Conservation (phyloP, 352 stramenopile genomes). For the Pythium rhizo-oryzae region DNA sequence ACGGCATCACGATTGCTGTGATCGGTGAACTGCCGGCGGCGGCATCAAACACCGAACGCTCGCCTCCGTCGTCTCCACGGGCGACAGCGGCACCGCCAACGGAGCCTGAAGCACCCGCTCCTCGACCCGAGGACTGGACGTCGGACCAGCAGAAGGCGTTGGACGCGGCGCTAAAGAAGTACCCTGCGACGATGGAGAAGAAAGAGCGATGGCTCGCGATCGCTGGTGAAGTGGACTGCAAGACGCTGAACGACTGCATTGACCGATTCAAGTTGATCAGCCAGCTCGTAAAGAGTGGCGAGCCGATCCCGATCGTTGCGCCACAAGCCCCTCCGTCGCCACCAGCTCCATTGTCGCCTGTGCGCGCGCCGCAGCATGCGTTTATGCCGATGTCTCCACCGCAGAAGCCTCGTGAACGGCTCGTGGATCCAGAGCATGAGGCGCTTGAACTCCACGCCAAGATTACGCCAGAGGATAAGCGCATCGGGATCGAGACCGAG, state of each 20-base stretch:
- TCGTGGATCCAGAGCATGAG: conserved; percentile 28
- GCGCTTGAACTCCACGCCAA: conserved; percentile 34
- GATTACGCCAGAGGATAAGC: conserved; percentile 53
- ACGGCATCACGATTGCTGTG: conserved; percentile 20
- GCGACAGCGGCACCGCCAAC: neutral
- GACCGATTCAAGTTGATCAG: conserved; percentile 76
- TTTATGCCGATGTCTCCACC: neutral
- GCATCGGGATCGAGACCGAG: conserved; percentile 58
- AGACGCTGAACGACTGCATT: conserved; percentile 82
- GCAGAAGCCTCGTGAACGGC: neutral
- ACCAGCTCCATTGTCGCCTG: neutral
- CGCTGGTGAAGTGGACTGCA: conserved; percentile 60
- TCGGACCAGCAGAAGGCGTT: conserved; percentile 63
- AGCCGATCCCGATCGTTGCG: conserved; percentile 14
- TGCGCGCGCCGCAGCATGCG: neutral
- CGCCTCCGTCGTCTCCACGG: neutral
- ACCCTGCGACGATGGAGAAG: conserved; percentile 73
- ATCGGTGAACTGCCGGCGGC: conserved; percentile 7
- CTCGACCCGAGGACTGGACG: conserved; percentile 46
- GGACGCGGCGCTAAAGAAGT: conserved; percentile 71
- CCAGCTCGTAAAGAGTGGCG: conserved; percentile 42
- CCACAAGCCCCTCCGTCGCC: neutral
- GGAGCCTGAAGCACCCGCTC: neutral
- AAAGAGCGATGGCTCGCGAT: conserved; percentile 71
- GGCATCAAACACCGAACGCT: neutral